Base-by-base conservation (phyloP, 805 yeast genomes). In the Kuraishia molischiana region DNA sequence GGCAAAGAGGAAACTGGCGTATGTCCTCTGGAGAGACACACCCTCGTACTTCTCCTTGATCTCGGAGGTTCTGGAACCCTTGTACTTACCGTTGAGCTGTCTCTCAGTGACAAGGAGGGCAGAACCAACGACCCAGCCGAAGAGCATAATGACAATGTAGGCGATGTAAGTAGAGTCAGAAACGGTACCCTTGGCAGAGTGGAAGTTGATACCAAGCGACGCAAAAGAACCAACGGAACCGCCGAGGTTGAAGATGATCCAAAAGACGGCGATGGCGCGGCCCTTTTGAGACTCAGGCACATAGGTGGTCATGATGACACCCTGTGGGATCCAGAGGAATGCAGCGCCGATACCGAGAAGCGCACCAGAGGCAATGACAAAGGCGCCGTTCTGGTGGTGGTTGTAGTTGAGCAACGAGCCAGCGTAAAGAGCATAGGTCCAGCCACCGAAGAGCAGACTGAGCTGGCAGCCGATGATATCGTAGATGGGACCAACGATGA, bases 181-280 rank as follows among this genome's bases (percentile, higher is more conserved):
- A 10, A 56, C 56, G n/a, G 65, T 54, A 22, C 52, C 45, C 9
- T 51, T 54, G 14, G 52, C 52, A 37, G 59, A 58, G 37, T 68
- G 49, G 48, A 70, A 50, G 47, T 69, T 72, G 46, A 69, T 62
- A 32, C 64, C 74, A 49, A 74, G 63, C n/a, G 78, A 75, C 42
- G 73, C 64, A 33, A 71, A 55, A 13, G 70, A 53, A 29, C 79
- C 79, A 43, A 73, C 67, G 37, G 73, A 77, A 5, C 73, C 74
- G 48, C 79, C 79, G 41, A 71, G 55, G 54, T 72, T 72, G 62
- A 74, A 74, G 39, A 74, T 70, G 43, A 70, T 62, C 79, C 79
- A 74, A 52, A 72, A 73, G 14, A 65, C 54, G 64, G 68, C 67
- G 33, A 73, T 63, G 35, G 70, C 74, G 24, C 54, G 52, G 30